Conservation (phyloP, 805 yeast species). For the Wickerhamomyces subpelliculosus region DNA sequence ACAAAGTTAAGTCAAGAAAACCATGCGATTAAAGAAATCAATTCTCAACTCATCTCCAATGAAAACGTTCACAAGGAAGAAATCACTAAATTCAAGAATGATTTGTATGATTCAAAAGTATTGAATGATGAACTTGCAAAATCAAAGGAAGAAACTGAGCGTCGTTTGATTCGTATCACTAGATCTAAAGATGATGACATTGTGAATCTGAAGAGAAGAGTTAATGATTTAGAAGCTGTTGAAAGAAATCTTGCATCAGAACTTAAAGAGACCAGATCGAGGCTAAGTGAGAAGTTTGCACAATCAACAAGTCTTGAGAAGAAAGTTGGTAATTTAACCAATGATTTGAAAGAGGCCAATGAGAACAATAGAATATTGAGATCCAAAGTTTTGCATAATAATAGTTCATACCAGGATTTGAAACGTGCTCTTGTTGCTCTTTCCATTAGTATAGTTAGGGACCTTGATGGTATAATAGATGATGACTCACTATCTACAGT, state of each 20-base stretch:
- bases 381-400: conserved; percentile 6
- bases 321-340: conserved; percentile 1
- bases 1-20: not conserved
- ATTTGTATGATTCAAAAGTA: too few relatives aligned
- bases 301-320: conserved; percentile 2
- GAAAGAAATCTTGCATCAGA: not conserved
- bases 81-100: not conserved
- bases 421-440: conserved; percentile 5
- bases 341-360: conserved; percentile 1
- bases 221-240: not conserved
- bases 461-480: conserved; percentile 15
- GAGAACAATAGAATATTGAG: conserved; percentile 6
- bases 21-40: not conserved
- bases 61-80: not conserved
- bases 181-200: conserved; percentile 12
- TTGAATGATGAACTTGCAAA: too few relatives aligned
- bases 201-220: conserved; percentile 4
- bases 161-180: not conserved
- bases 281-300: conserved; percentile 7
- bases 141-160: not conserved
- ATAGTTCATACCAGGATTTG: conserved; percentile 7
- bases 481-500: conserved; percentile 7
- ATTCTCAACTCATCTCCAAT: too few relatives aligned
- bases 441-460: conserved; percentile 3
- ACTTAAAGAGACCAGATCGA: conserved; percentile 5